Percentiles rank a stretch among this genome's conserved stretches.
Evolutionary conservation across 495 filamentous ascomycete genomes (phyloP).

Genomic region (Diplogelasinospora grovesii): DNA sequence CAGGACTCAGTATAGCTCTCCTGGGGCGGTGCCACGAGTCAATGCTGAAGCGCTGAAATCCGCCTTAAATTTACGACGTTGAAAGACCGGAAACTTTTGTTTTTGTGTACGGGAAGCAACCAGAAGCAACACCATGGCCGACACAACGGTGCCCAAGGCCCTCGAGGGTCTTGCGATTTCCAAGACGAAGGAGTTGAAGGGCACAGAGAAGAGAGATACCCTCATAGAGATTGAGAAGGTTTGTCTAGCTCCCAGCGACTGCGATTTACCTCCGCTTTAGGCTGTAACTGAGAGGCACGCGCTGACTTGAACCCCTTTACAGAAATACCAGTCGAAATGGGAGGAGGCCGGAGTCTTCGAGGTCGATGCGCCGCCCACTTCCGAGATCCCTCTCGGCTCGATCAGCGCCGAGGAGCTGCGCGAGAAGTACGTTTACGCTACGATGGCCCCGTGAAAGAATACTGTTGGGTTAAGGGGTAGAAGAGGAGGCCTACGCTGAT

Average conservation of each 20-base stretch:
- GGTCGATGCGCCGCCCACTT: slow-evolving; percentile 67
- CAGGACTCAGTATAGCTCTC: not conserved
- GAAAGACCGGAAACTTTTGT: not conserved
- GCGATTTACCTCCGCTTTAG: no score
- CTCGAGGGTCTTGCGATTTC: slow-evolving; percentile 29
- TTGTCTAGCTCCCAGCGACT: no score
- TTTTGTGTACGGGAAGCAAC: not conserved
- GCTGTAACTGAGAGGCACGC: not conserved
- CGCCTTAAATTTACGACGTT: not conserved
- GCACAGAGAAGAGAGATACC: slow-evolving; percentile 86
- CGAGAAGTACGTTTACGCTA: slow-evolving; percentile 42
- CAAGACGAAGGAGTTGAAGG: slow-evolving; percentile 48
- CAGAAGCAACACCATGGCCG: slow-evolving; percentile 22
- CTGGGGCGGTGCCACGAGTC: no score
- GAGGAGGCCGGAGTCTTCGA: slow-evolving; percentile 72
- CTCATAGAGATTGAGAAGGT: slow-evolving; percentile 76
- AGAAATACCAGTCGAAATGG: slow-evolving; percentile 85
- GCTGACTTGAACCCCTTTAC: no score
- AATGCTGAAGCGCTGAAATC: no score
- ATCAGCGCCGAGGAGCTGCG: slow-evolving; percentile 66
- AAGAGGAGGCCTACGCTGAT: no score
- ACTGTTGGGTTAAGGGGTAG: no score
- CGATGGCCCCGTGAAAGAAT: no score
- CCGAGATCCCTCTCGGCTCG: slow-evolving; percentile 64
- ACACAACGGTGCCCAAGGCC: slow-evolving; percentile 30